Percentiles rank a stretch among this genome's conserved stretches.
Conservation (phyloP, 148 eudicot genomes). For the Camellia lanceoleosa region DNA sequence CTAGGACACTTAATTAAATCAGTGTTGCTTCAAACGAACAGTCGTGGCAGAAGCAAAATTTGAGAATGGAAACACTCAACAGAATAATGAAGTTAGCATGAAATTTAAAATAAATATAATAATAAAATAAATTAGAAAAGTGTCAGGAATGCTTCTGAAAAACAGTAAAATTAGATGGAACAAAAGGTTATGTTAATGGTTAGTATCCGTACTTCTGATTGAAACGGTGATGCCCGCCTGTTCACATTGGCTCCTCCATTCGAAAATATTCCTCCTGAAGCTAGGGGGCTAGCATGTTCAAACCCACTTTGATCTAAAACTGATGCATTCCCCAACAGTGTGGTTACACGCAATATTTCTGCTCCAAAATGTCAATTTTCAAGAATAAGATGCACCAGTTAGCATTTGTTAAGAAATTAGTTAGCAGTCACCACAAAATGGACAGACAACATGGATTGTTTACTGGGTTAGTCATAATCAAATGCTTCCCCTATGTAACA, state of each 20-base stretch:
- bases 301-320: constrained; percentile 97
- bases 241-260: constrained; percentile 92
- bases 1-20: constrained; percentile 25
- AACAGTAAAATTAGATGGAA: constrained; percentile 68
- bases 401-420: constrained; percentile 74
- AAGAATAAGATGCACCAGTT: constrained; percentile 96
- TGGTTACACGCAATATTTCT: constrained; percentile 99
- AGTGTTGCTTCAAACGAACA: constrained; percentile 61
- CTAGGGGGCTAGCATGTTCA: constrained; percentile 97
- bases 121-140: too few relatives aligned
- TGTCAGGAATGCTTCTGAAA: constrained; percentile 54
- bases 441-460: constrained; percentile 42
- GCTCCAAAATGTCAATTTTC: constrained; percentile 97
- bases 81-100: constrained; percentile 53
- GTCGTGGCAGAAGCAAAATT: constrained; percentile 45
- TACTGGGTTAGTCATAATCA: constrained; percentile 42
- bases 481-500: constrained; percentile 20
- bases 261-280: constrained; percentile 91
- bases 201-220: constrained; percentile 99
- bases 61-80: constrained; percentile 32
- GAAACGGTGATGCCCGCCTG: constrained; percentile 93
- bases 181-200: constrained; percentile 90
- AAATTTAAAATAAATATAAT: constrained; percentile 12
- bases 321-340: constrained; percentile 99
- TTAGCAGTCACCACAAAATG: constrained; percentile 67